These are phyloP conservation scores for Beta macrorhiza DNA, from an alignment of 179 eudicot genomes.

Conservation along the genomic window DNA sequence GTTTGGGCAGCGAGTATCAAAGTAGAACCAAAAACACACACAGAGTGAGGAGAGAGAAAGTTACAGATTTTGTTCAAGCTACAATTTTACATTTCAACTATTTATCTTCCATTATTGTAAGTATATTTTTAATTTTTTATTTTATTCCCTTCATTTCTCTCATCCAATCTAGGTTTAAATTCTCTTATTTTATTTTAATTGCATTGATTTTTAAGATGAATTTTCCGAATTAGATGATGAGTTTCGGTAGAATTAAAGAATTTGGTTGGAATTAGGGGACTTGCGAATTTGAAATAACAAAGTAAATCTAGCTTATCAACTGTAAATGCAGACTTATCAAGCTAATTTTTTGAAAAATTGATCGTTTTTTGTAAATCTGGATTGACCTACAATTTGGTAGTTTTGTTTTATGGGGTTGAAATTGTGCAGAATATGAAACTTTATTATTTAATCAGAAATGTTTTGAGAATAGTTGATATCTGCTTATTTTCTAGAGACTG, in stretches of 20 bases:
- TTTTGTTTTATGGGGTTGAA: not conserved
- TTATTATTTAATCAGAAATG: not conserved
- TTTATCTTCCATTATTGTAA: not conserved
- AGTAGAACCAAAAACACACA: not conserved
- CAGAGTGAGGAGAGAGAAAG: not conserved
- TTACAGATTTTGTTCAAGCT: not conserved
- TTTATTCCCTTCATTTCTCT: not conserved
- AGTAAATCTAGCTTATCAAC: no score
- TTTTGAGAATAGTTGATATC: no score
- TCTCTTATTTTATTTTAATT: not conserved
- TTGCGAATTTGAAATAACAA: no score
- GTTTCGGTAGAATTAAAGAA: no score
- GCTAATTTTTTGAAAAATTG: not conserved
- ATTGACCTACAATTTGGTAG: no score
- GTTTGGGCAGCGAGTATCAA: not conserved
- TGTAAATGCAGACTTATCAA: no score
- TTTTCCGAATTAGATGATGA: no score
- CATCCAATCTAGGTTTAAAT: slow-evolving; percentile 4
- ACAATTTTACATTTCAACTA: not conserved
- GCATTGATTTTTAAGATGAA: not conserved
- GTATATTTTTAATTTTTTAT: not conserved
- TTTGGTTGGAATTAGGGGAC: no score
- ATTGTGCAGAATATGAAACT: not conserved
- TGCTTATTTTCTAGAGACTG: not conserved
- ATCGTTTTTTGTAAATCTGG: not conserved